Evolutionary conservation across 208 protist species (phyloP).

Genomic region (Leishmania arabica): DNA sequence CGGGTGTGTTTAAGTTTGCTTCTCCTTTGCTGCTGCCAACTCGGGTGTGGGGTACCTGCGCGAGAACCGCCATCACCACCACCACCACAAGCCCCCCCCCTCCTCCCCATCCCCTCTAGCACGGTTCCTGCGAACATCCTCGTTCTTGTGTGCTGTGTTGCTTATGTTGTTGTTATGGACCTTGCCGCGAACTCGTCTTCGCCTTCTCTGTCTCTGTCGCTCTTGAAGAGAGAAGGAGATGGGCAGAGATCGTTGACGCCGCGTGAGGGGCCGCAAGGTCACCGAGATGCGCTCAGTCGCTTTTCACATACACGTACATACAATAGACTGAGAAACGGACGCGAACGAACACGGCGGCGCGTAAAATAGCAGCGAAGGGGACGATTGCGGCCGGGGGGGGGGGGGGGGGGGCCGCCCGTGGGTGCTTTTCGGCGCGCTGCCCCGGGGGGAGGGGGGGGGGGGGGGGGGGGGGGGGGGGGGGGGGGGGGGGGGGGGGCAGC

Average conservation of each 20-base stretch:
- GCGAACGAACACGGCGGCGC: neutral
- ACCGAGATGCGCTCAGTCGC: neutral
- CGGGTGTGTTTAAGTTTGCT: neutral
- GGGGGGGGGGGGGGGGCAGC: neutral
- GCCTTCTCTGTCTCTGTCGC: neutral
- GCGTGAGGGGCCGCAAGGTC: neutral
- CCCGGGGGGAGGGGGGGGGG: too few relatives aligned
- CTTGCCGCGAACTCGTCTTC: neutral
- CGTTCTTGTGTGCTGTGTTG: neutral
- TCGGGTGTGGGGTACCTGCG: neutral
- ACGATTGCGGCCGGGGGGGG: too few relatives aligned
- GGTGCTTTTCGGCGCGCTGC: too few relatives aligned
- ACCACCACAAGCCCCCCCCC: neutral
- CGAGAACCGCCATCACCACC: neutral
- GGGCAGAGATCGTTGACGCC: neutral
- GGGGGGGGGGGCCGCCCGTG: too few relatives aligned
- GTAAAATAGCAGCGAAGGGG: neutral
- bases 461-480: too few relatives aligned
- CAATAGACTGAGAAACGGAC: neutral
- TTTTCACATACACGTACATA: constrained; percentile 1
- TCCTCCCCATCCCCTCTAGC: neutral
- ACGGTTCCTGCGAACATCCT: neutral
- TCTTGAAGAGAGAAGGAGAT: neutral
- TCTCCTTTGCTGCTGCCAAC: neutral
- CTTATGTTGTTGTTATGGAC: neutral